phyloP scores from a whole-genome alignment of 208 protist species.

The Vickermania spadyakhi region DNA sequence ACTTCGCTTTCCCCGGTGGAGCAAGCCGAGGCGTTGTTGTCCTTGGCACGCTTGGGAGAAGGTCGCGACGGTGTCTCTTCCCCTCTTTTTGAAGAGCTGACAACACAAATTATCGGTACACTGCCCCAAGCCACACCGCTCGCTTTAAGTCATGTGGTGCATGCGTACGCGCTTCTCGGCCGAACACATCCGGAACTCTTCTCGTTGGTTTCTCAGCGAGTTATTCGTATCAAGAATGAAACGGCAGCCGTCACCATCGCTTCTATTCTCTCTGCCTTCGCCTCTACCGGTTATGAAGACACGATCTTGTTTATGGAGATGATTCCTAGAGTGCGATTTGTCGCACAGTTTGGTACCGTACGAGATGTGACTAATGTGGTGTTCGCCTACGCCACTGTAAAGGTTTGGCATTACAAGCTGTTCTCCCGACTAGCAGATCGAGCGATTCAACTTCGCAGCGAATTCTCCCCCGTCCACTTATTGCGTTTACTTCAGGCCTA shows the following conservation, averaged over 20 bases:
- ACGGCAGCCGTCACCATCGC: conserved; percentile 62
- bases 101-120: conserved; percentile 35
- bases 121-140: conserved; percentile 36
- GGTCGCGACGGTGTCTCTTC: conserved; percentile 1
- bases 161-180: conserved; percentile 36
- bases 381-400: conserved; percentile 58
- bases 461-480: conserved; percentile 35
- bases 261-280: conserved; percentile 58
- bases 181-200: conserved; percentile 59
- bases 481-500: conserved; percentile 41
- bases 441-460: conserved; percentile 48
- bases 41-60: conserved; percentile 35
- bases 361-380: conserved; percentile 68
- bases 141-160: conserved; percentile 33
- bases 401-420: conserved; percentile 84
- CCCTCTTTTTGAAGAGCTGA: conserved; percentile 27
- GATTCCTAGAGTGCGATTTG: conserved; percentile 65
- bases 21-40: conserved; percentile 57
- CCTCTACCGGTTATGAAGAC: conserved; percentile 37
- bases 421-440: conserved; percentile 74
- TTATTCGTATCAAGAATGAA: conserved; percentile 34
- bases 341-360: conserved; percentile 66
- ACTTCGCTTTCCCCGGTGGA: conserved; percentile 17
- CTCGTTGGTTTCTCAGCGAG: conserved; percentile 58
- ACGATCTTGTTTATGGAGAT: conserved; percentile 76